Base-by-base conservation (phyloP, 768 basidiomycete species). In the Agaricus bisporus region DNA sequence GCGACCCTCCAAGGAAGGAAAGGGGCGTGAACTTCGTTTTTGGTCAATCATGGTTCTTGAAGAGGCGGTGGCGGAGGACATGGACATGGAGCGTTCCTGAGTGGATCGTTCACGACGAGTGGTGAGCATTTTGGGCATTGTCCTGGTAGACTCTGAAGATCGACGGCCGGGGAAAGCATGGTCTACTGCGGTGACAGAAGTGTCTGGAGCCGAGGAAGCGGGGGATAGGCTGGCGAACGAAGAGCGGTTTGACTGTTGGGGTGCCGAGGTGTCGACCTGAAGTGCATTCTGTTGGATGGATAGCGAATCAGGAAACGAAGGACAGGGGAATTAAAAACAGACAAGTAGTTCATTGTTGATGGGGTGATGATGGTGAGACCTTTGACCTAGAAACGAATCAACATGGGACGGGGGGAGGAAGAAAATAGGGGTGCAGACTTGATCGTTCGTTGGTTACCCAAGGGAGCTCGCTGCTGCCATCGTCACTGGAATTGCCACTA, bases 81-180 rank as follows among this genome's bases (percentile, higher is more conserved):
- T 80, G 50, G 88, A 90, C 71, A 90, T 77, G 44, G 88, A 73
- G 26, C 90, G 82, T 69, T 91, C 88, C 59, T 86, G 84, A 4
- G 69, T 60, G 3, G 70, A 63, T 51, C 83, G 82, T 59, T 88
- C 83, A 44, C 83, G 79, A 52, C 82, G 80, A 56, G 78, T 72
- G 35, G 66, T 68, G 20, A 67, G 57, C 44, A 74, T 65, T 32
- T 73, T 76, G 22, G 85, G 83, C 43, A 82, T 71, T 2, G 83
- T 83, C 55, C 80, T 79, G 20, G 77, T 60, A 8, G 88, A 88
- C 57, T 92, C 90, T 5, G 83, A 82, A 4, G 88, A 91, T 54
- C 83, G 78, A 43, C 89, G 71, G 26, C 73, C 66, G 10, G 70
- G 64, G 28, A 53, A 55, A 57, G 60, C 59, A 58, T 73, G 72